Evolutionary conservation across 2,329 filamentous ascomycete species (phyloP).

Genomic region (Neofusicoccum laricinum): DNA sequence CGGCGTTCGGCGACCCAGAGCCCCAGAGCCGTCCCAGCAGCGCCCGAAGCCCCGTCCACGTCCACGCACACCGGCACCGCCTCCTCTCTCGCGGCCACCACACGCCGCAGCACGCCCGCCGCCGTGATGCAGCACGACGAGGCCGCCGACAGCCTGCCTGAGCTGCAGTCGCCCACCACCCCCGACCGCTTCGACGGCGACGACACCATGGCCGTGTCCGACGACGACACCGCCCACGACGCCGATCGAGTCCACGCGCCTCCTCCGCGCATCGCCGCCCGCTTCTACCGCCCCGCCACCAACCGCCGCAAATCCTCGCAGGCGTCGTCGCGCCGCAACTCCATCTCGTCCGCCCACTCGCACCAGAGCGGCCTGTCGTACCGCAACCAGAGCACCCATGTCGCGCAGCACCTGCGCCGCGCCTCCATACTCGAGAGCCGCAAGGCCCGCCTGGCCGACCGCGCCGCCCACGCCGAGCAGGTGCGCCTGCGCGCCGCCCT

Average conservation of each 20-base stretch:
- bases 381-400: conserved; percentile 65
- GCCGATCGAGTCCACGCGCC: conserved; percentile 54
- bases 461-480: conserved; percentile 79
- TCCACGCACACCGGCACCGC: background rate
- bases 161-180: conserved; percentile 4
- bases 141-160: conserved; percentile 14
- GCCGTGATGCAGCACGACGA: conserved; percentile 15
- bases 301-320: conserved; percentile 71
- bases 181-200: conserved; percentile 39
- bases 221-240: conserved; percentile 33
- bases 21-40: background rate
- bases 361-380: conserved; percentile 62
- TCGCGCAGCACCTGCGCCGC: conserved; percentile 75
- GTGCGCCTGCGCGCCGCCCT: conserved; percentile 73
- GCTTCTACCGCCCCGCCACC: conserved; percentile 67
- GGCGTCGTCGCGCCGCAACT: conserved; percentile 71
- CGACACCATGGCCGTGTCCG: conserved; percentile 36
- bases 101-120: background rate
- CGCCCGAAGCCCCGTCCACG: conserved; percentile 2
- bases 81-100: background rate
- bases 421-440: conserved; percentile 78
- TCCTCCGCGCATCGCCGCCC: conserved; percentile 73
- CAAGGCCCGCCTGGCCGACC: conserved; percentile 74
- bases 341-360: conserved; percentile 72
- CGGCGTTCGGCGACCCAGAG: background rate